Percentiles rank a stretch among this genome's conserved stretches.
Evolutionary conservation across 176 grass and related monocot genomes (phyloP).

Genomic region (Hsuehochloa calcarea): DNA sequence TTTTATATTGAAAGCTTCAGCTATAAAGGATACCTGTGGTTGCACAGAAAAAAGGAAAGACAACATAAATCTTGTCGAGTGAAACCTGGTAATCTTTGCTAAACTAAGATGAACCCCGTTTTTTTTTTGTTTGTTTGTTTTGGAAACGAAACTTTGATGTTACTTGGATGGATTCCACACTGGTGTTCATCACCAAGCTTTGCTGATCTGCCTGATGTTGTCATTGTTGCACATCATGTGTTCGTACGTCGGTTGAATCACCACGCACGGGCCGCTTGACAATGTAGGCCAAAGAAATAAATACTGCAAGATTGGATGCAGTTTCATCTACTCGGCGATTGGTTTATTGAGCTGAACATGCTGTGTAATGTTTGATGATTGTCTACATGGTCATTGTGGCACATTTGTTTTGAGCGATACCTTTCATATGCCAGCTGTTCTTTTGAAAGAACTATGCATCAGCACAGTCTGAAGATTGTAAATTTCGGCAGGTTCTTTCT

Average conservation of each 20-base stretch:
- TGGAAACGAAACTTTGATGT: neutral
- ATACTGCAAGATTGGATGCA: neutral
- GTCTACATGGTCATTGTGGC: neutral
- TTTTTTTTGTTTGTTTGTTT: neutral
- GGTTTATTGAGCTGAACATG: neutral
- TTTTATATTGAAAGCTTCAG: neutral
- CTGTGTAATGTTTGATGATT: neutral
- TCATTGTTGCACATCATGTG: neutral
- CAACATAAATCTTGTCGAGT: neutral
- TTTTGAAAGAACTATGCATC: neutral
- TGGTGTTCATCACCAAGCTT: neutral
- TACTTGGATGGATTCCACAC: neutral
- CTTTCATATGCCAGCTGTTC: neutral
- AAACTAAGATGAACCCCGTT: neutral
- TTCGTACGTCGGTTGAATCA: neutral
- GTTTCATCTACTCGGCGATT: neutral
- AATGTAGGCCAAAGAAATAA: neutral
- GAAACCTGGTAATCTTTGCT: neutral
- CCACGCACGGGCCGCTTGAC: neutral
- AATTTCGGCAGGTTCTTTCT: neutral
- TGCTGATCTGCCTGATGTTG: neutral
- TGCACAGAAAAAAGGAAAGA: neutral
- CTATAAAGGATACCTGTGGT: neutral
- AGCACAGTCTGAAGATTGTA: neutral
- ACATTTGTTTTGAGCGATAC: neutral